Evolutionary conservation across 2,329 filamentous ascomycete species (phyloP), one percentile per base, ranked within the genome.

Genomic region (Esteya vermicola): DNA sequence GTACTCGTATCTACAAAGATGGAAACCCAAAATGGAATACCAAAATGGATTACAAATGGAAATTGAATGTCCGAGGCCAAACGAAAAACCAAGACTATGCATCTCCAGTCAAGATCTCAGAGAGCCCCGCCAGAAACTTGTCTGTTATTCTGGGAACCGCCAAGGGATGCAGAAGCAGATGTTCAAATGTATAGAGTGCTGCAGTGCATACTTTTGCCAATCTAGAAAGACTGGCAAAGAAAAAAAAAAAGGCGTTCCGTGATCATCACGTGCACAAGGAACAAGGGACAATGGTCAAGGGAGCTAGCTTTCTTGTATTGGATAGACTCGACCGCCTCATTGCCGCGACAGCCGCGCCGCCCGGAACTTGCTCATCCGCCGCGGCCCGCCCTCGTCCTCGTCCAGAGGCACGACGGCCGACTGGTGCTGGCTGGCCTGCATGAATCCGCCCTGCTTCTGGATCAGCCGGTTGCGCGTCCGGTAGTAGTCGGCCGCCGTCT

Each of bases 401-500:
- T 78, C 77, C 33, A 86, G 64, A 2, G 81, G 73, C 39, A 81
- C 70, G 35, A 77, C 72, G 16, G 72, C 71, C 39, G 73, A 67
- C 44, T 85, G 77, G 43, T 82, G 67, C 44, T 85, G 77, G 43
- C 82, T 75, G 49, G 85, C 74, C 42, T 75, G 71, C 50, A 81
- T 62, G 56, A 94, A 93, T 4, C 86, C 86, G 38, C 86, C 86
- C 50, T 91, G 76, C 50, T 78, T 72, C 49, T 85, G 76, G 40
- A 95, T 86, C 59, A 93, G 78, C 51, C 73, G 75, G 54, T 88
- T 93, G 18, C 89, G 80, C 57, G 84, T 68, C 33, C 75, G 77
- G 56, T 93, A 81, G 57, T 93, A 93, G 53, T 93, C 83, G 28
- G 75, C 73, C 8, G 83, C 79, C 13, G 93, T 77, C 56, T 93